These are phyloP conservation scores for Rhynchosporium agropyri DNA, from an alignment of 2,329 filamentous ascomycete genomes.

Conservation along the genomic window DNA sequence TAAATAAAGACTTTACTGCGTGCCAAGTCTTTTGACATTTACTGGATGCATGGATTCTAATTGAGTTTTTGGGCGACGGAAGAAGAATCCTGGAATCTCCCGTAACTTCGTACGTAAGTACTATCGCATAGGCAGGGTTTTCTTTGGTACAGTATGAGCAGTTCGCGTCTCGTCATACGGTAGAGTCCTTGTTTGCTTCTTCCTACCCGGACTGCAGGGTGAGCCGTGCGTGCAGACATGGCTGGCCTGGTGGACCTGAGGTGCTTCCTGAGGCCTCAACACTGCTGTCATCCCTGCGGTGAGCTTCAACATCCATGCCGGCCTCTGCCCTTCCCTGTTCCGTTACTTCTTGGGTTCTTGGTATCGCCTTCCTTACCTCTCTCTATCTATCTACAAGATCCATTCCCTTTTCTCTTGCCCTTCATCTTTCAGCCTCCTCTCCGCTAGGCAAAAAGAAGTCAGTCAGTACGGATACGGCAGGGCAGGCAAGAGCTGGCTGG, in stretches of 20 bases:
- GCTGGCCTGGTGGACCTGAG: not conserved
- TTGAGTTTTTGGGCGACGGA: not conserved
- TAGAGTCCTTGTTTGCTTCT: too few species aligned
- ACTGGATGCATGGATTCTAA: not conserved
- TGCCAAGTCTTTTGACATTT: too few species aligned
- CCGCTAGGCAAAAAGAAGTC: not conserved
- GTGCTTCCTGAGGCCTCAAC: not conserved
- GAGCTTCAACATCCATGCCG: not conserved
- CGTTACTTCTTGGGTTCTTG: not conserved
- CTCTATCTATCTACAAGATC: not conserved
- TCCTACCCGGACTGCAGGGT: constrained; percentile 2
- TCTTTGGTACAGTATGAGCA: not conserved
- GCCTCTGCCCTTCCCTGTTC: too few species aligned
- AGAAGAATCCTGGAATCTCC: not conserved
- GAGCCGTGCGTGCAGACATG: not conserved
- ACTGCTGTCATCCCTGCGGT: not conserved
- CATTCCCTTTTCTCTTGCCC: not conserved
- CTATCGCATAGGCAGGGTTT: not conserved
- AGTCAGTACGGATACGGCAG: not conserved
- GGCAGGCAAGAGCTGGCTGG: not conserved
- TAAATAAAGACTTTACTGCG: too few species aligned
- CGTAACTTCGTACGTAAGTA: not conserved
- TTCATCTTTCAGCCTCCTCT: not conserved
- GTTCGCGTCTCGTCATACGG: not conserved
- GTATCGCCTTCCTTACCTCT: not conserved